Percentiles rank a stretch among this genome's conserved stretches.
Evolutionary conservation across 495 filamentous ascomycete species (phyloP).

Genomic region (Aspergillus asperescens): DNA sequence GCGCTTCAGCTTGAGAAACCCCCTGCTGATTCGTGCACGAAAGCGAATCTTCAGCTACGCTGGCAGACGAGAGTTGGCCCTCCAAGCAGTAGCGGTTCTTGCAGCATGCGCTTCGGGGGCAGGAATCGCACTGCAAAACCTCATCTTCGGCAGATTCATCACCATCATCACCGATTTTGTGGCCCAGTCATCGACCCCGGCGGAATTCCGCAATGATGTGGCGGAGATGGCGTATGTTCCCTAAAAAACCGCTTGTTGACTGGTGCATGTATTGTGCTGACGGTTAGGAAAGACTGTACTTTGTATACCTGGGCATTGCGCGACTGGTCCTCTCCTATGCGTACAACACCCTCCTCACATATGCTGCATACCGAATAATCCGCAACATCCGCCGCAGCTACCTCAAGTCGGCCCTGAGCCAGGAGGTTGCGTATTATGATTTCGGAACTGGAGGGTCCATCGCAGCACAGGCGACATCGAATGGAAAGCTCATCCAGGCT

Average conservation of each 20-base stretch:
- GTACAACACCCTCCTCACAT: conserved; percentile 3
- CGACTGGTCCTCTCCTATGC: conserved; percentile 1
- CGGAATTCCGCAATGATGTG: neutral
- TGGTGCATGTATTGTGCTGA: neutral
- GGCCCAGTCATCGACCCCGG: neutral
- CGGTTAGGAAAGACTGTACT: neutral
- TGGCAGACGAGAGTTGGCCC: neutral
- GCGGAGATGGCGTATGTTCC: neutral
- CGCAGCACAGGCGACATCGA: conserved; percentile 83
- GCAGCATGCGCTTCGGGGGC: conserved; percentile 5
- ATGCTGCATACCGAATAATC: conserved; percentile 1
- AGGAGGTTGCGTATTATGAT: conserved; percentile 91
- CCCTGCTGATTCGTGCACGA: neutral
- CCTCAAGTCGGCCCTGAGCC: conserved; percentile 59
- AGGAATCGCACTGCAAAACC: conserved; percentile 3
- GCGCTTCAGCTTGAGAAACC: neutral
- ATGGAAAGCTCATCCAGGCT: conserved; percentile 83
- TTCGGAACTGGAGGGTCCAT: conserved; percentile 87
- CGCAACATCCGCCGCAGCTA: conserved; percentile 3
- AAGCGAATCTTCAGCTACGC: conserved; percentile 4
- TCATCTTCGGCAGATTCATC: conserved; percentile 6
- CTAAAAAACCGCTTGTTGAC: neutral
- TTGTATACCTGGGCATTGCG: conserved; percentile 4
- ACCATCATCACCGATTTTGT: conserved; percentile 1
- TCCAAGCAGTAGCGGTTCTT: neutral